phyloP scores from a whole-genome alignment of 2,329 filamentous ascomycete genomes.

The Alternaria gansuensis region DNA sequence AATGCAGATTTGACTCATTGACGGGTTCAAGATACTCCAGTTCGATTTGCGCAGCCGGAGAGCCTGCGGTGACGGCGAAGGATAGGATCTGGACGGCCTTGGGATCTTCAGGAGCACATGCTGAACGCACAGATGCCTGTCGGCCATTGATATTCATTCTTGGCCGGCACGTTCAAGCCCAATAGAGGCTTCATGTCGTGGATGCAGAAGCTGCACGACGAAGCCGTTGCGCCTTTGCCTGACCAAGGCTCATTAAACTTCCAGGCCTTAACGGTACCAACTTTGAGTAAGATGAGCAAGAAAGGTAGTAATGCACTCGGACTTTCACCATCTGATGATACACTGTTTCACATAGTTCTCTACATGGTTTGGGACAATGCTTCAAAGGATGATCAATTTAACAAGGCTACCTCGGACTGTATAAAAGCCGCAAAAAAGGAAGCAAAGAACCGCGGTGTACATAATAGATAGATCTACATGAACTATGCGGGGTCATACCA shows the following conservation, averaged over 20 bases:
- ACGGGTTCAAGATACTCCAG: conserved; percentile 36
- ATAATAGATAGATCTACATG: conserved; percentile 54
- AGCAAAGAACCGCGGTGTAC: conserved; percentile 24
- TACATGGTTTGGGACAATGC: conserved; percentile 33
- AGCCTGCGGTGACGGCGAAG: conserved; percentile 29
- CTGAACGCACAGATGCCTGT: not conserved
- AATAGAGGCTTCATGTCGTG: conserved; percentile 30
- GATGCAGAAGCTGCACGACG: conserved; percentile 30
- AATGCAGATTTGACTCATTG: conserved; percentile 23
- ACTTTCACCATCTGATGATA: conserved; percentile 28
- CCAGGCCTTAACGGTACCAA: conserved; percentile 25
- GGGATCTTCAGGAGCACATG: conserved; percentile 26
- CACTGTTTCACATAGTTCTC: conserved; percentile 26
- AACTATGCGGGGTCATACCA: conserved; percentile 59
- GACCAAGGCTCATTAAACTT: conserved; percentile 24
- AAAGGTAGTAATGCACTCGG: conserved; percentile 37
- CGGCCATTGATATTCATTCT: conserved; percentile 30
- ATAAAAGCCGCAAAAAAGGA: conserved; percentile 22
- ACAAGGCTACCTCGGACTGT: conserved; percentile 23
- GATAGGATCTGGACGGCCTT: conserved; percentile 39
- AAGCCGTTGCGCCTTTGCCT: conserved; percentile 21
- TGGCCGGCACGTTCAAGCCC: conserved; percentile 36
- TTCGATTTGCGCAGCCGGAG: conserved; percentile 29
- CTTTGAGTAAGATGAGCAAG: conserved; percentile 26
- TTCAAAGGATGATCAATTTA: conserved; percentile 28